These are phyloP conservation scores for Starmera dryadoides DNA, from an alignment of 805 yeast genomes.

Conservation along the genomic window DNA sequence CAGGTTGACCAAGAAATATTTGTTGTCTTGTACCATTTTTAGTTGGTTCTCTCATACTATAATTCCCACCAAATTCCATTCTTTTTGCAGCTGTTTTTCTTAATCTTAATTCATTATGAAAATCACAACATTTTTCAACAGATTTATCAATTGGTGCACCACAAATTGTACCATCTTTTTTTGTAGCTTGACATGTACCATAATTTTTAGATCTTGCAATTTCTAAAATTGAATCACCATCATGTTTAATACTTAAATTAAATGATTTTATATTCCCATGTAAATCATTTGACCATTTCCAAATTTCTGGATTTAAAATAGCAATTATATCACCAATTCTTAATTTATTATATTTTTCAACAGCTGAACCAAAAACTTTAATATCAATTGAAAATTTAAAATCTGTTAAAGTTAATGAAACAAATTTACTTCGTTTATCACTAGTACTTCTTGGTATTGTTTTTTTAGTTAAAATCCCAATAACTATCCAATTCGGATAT, in stretches of 20 bases:
- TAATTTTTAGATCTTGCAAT: slow-evolving; percentile 65
- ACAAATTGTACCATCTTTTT: slow-evolving; percentile 47
- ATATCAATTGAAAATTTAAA: slow-evolving; percentile 54
- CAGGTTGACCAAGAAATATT: slow-evolving; percentile 29
- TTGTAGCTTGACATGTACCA: slow-evolving; percentile 51
- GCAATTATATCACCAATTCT: slow-evolving; percentile 69
- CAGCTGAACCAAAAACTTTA: slow-evolving; percentile 60
- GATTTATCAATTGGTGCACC: slow-evolving; percentile 49
- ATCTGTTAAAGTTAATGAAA: slow-evolving; percentile 60
- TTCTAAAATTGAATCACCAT: slow-evolving; percentile 51
- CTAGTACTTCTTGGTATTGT: slow-evolving; percentile 41
- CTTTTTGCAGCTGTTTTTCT: slow-evolving; percentile 50
- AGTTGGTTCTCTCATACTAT: slow-evolving; percentile 50
- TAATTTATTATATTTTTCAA: slow-evolving; percentile 65
- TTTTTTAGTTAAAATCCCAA: slow-evolving; percentile 64
- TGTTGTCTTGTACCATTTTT: slow-evolving; percentile 35
- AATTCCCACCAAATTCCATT: slow-evolving; percentile 66
- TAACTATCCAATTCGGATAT: slow-evolving; percentile 69
- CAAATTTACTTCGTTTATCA: slow-evolving; percentile 41
- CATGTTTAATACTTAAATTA: slow-evolving; percentile 46
- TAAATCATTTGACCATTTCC: slow-evolving; percentile 25
- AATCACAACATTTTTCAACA: slow-evolving; percentile 55
- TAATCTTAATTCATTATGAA: slow-evolving; percentile 56
- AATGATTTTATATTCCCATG: slow-evolving; percentile 34
- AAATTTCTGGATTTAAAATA: slow-evolving; percentile 66